Conservation (phyloP, 345 rosid genomes). For the Syzygium jambos region DNA sequence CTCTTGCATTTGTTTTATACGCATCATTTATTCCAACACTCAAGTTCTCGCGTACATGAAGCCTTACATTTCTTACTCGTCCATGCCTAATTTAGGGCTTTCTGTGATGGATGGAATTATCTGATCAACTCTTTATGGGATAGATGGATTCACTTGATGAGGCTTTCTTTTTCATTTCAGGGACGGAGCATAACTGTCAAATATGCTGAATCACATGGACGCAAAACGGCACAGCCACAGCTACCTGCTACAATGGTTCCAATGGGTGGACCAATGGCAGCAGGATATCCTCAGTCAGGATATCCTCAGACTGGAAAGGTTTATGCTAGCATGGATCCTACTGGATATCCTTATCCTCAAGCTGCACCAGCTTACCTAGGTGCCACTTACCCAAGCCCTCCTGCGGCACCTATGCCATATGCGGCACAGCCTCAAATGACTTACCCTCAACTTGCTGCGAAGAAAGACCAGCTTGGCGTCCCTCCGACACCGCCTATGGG, state of each 20-base stretch:
- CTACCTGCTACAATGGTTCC: conserved; percentile 23
- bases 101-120: neutral
- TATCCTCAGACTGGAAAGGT: conserved; percentile 35
- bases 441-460: conserved; percentile 17
- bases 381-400: conserved; percentile 36
- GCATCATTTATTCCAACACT: neutral
- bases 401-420: conserved; percentile 25
- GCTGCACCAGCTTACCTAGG: conserved; percentile 26
- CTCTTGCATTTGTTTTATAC: neutral
- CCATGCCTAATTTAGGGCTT: neutral
- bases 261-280: conserved; percentile 24
- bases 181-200: conserved; percentile 45
- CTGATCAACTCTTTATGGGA: neutral
- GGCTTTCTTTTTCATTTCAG: conserved; percentile 20
- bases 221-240: conserved; percentile 32
- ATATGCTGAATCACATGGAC: conserved; percentile 46
- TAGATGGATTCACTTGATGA: neutral
- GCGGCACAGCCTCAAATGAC: conserved; percentile 26
- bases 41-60: neutral
- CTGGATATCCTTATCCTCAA: conserved; percentile 43
- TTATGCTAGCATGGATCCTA: conserved; percentile 16
- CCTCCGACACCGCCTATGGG: conserved; percentile 27
- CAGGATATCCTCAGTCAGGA: conserved; percentile 18
- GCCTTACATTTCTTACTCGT: neutral
- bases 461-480: conserved; percentile 31